Evolutionary conservation across 2,329 filamentous ascomycete genomes (phyloP).

Genomic region (Coniella vitis): DNA sequence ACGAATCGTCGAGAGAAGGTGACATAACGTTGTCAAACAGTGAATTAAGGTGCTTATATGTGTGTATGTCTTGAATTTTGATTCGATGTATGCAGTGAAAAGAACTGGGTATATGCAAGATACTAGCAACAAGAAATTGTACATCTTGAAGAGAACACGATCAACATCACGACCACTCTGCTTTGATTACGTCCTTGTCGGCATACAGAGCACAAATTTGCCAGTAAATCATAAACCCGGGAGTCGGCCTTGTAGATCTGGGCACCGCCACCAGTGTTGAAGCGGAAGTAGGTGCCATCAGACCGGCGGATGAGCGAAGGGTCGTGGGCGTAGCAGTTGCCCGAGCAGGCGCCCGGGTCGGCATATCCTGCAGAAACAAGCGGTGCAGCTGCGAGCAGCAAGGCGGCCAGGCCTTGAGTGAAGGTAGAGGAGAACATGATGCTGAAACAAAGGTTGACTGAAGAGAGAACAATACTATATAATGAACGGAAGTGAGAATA

Average conservation of each 20-base stretch:
- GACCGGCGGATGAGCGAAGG: slow-evolving; percentile 7
- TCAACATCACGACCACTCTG: no score
- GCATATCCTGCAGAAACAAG: neutral
- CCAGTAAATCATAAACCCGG: slow-evolving; percentile 33
- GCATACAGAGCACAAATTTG: no score
- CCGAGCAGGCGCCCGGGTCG: slow-evolving; percentile 32
- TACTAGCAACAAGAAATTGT: no score
- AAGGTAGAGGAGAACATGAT: slow-evolving; percentile 5
- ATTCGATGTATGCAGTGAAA: no score
- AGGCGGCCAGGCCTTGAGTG: slow-evolving; percentile 6
- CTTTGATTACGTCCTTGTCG: no score
- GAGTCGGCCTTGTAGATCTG: slow-evolving; percentile 31
- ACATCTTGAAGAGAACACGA: no score
- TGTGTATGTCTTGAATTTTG: no score
- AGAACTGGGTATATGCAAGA: no score
- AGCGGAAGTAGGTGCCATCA: slow-evolving; percentile 19
- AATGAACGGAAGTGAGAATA: neutral
- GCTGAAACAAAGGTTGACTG: no score
- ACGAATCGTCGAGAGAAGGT: no score
- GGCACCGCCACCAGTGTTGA: slow-evolving; percentile 34
- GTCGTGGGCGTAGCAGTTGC: slow-evolving; percentile 14
- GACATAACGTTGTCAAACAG: no score
- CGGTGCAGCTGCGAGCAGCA: slow-evolving; percentile 3
- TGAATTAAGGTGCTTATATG: no score
- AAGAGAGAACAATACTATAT: neutral